Conservation (phyloP, 192 early-diverging fungal species). For the Chytriomyces sp. region DNA sequence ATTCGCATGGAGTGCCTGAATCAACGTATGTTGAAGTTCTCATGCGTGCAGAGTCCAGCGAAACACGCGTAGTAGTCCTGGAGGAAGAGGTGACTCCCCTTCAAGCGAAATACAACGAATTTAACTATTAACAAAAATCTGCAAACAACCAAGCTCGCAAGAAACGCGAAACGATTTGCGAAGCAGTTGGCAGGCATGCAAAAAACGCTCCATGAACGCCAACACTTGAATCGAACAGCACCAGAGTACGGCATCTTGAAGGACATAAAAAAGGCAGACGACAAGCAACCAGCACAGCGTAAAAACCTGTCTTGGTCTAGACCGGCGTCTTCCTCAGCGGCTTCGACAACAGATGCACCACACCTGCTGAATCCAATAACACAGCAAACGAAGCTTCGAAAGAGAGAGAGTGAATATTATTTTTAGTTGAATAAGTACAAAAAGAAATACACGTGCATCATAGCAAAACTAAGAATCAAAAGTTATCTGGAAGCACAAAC, state of each 20-base stretch:
- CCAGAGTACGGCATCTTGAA: too few relatives aligned
- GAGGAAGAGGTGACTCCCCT: slow-evolving; percentile 40
- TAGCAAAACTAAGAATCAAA: too few relatives aligned
- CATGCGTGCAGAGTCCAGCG: slow-evolving; percentile 46
- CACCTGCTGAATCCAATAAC: too few relatives aligned
- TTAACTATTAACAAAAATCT: too few relatives aligned
- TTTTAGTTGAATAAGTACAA: neutral
- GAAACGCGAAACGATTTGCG: slow-evolving; percentile 22
- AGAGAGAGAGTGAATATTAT: neutral
- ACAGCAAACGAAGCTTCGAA: too few relatives aligned
- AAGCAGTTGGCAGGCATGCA: slow-evolving; percentile 24
- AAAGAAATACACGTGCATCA: too few relatives aligned
- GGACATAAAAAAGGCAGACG: too few relatives aligned
- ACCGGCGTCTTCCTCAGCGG: too few relatives aligned
- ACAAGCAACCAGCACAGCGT: too few relatives aligned
- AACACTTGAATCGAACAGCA: neutral
- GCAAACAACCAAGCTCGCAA: neutral
- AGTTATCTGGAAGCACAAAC: neutral
- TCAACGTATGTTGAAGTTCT: slow-evolving; percentile 27
- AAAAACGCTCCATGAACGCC: neutral
- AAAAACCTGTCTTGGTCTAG: too few relatives aligned
- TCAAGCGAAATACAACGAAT: too few relatives aligned
- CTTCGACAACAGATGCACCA: too few relatives aligned
- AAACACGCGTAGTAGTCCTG: slow-evolving; percentile 40
- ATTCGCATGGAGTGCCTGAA: neutral